phyloP scores from a whole-genome alignment of 306 rosid genomes.

The Urtica urens region DNA sequence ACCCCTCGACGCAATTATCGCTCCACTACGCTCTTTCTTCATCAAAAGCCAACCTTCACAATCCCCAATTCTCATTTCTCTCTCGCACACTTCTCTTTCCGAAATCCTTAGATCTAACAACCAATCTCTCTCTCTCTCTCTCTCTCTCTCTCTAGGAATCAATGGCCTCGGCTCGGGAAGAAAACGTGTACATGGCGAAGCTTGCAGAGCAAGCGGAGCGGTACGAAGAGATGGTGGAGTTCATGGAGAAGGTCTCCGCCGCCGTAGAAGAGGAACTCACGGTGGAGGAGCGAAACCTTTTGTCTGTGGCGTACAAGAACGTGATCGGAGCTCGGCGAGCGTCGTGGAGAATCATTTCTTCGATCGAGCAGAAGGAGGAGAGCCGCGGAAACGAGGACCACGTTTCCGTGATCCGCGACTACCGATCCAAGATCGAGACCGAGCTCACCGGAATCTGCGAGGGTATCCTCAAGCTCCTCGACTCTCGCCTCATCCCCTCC shows the following conservation, averaged over 20 bases:
- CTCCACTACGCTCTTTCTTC: constrained; percentile 19
- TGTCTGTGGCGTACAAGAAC: constrained; percentile 93
- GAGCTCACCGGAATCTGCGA: constrained; percentile 92
- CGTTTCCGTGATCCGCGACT: constrained; percentile 72
- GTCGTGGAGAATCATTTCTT: constrained; percentile 92
- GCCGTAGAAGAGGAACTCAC: constrained; percentile 71
- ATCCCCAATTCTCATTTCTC: constrained; percentile 23
- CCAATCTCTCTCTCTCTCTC: constrained; percentile 21
- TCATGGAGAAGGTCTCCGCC: constrained; percentile 95
- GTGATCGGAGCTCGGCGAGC: constrained; percentile 93
- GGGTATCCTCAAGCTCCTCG: constrained; percentile 92
- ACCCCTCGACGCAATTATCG: constrained; percentile 54
- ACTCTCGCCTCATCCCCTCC: constrained; percentile 85
- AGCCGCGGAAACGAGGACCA: constrained; percentile 99
- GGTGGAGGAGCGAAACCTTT: constrained; percentile 89
- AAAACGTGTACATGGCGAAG: constrained; percentile 94
- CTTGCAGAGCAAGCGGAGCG: constrained; percentile 99
- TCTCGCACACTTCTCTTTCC: constrained; percentile 12
- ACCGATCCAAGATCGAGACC: constrained; percentile 90
- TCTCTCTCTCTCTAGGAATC: not conserved
- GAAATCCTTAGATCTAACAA: constrained; percentile 21
- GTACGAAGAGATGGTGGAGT: constrained; percentile 98
- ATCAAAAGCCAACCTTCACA: constrained; percentile 6
- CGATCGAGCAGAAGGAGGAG: constrained; percentile 99
- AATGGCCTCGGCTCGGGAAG: constrained; percentile 94